These are phyloP conservation scores for Friedmanniomyces simplex DNA, from an alignment of 495 filamentous ascomycete species.

Conservation along the genomic window DNA sequence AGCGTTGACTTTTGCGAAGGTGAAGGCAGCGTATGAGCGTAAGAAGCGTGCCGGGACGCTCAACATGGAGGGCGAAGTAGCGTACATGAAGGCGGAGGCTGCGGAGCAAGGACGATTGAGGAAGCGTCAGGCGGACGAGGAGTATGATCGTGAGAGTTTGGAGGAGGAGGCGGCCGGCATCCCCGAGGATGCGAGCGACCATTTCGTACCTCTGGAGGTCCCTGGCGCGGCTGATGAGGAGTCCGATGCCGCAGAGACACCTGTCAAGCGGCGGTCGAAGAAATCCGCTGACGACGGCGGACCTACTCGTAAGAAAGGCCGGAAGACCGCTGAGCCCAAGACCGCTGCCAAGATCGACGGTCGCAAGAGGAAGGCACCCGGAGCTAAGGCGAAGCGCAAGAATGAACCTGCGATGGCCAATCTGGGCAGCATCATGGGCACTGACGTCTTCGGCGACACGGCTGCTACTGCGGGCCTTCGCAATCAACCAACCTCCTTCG, in stretches of 20 bases:
- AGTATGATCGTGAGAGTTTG: background rate
- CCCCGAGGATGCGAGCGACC: background rate
- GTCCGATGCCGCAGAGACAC: background rate
- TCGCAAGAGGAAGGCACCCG: background rate
- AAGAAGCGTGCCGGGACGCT: constrained; percentile 5
- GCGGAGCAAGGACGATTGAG: background rate
- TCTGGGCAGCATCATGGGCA: background rate
- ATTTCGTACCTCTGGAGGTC: background rate
- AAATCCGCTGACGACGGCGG: background rate
- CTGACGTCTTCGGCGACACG: constrained; percentile 24
- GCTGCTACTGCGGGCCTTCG: constrained; percentile 15
- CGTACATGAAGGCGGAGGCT: constrained; percentile 6
- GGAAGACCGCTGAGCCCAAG: background rate
- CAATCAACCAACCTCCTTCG: constrained; percentile 14
- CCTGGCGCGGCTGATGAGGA: background rate
- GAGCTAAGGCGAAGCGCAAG: background rate
- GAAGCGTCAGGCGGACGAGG: constrained; percentile 1
- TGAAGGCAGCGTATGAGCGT: background rate
- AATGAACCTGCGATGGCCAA: constrained; percentile 2
- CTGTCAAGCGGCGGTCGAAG: background rate
- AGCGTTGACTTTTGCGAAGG: background rate
- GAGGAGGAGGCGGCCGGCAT: background rate
- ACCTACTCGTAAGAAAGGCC: background rate
- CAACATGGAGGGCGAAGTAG: constrained; percentile 9
- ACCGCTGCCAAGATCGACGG: background rate